Evolutionary conservation across 176 grass and related monocot genomes (phyloP).

Genomic region (Rhynchospora tenuis): DNA sequence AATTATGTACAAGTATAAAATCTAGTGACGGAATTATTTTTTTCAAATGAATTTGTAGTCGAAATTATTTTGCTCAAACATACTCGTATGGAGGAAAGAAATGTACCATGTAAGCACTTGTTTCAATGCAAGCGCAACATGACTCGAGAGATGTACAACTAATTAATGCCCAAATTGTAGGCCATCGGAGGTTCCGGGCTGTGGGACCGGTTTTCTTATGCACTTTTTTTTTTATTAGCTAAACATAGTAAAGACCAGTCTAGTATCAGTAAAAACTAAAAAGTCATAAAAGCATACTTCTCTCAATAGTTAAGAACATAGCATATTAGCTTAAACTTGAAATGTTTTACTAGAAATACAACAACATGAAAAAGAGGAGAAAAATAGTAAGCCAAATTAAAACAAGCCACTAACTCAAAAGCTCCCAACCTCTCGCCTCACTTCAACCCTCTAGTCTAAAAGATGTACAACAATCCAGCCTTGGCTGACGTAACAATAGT

Average conservation of each 20-base stretch:
- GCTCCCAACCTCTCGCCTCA: neutral
- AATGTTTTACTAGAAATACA: constrained; percentile 14
- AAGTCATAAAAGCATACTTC: neutral
- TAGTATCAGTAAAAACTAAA: neutral
- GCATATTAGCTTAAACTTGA: neutral
- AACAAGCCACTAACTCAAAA: constrained; percentile 17
- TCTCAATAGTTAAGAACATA: neutral
- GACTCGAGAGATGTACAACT: constrained; percentile 66
- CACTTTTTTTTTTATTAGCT: too few species aligned
- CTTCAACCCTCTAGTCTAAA: constrained; percentile 27
- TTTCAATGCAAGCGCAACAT: constrained; percentile 63
- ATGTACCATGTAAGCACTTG: constrained; percentile 62
- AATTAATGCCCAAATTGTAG: constrained; percentile 79
- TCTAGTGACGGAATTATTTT: too few species aligned
- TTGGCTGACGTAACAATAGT: constrained; percentile 18
- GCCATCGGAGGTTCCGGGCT: constrained; percentile 33
- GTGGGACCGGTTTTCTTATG: neutral
- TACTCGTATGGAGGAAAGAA: too few species aligned
- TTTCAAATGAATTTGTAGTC: too few species aligned
- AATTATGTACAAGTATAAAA: too few species aligned
- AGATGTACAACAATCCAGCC: constrained; percentile 24
- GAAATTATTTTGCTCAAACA: too few species aligned
- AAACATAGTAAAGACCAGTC: too few species aligned
- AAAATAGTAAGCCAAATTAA: constrained; percentile 4
- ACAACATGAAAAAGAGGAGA: constrained; percentile 3